Percentiles rank a stretch among this genome's conserved stretches.
These are phyloP conservation scores for Conticribra weissflogii DNA, from an alignment of 108 stramenopile species.

Conservation along the genomic window DNA sequence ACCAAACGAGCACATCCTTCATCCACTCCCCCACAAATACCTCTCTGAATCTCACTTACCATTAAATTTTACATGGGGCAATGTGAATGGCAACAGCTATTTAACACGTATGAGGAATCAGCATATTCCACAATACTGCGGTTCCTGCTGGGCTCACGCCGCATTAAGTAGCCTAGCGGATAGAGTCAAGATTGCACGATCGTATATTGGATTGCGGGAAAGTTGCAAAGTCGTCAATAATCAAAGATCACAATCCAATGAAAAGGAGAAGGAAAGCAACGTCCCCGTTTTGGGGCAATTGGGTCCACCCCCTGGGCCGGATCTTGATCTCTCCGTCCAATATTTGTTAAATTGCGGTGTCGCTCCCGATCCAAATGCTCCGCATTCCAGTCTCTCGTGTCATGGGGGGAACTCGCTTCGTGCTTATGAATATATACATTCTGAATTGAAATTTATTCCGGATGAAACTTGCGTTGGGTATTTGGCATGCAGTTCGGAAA, in stretches of 20 bases:
- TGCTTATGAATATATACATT: constrained; percentile 72
- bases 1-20: constrained; percentile 6
- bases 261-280: not conserved
- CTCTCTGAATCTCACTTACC: constrained; percentile 65
- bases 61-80: constrained; percentile 75
- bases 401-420: constrained; percentile 66
- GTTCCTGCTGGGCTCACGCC: constrained; percentile 84
- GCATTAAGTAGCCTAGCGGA: constrained; percentile 71
- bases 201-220: constrained; percentile 17
- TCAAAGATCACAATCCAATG: not conserved
- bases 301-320: constrained; percentile 44
- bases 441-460: constrained; percentile 53
- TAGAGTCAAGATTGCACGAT: constrained; percentile 78
- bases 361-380: not conserved
- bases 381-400: constrained; percentile 44
- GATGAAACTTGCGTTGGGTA: constrained; percentile 87
- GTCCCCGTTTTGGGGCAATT: constrained; percentile 19
- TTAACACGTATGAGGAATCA: constrained; percentile 72
- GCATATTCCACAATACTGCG: constrained; percentile 77
- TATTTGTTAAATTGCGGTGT: constrained; percentile 58
- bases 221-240: no score
- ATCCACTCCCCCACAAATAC: constrained; percentile 82
- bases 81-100: constrained; percentile 63
- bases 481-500: constrained; percentile 83
- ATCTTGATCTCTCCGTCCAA: constrained; percentile 49